These are phyloP conservation scores for Skeletonema marinoi DNA, from an alignment of 108 stramenopile genomes.

Conservation along the genomic window DNA sequence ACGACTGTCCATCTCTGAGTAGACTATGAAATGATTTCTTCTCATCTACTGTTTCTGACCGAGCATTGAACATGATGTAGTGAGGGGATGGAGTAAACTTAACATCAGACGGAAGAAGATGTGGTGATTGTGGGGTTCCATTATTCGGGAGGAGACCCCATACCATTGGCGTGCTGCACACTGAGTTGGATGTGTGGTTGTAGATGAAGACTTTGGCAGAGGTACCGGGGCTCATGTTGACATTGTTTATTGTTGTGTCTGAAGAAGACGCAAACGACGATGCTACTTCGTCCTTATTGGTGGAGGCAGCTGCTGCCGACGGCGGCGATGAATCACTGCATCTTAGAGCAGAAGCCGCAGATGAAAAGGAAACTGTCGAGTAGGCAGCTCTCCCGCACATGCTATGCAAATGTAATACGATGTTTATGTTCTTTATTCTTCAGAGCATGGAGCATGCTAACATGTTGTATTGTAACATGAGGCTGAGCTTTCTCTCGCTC, in stretches of 20 bases:
- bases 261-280: background rate
- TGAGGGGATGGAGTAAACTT: conserved; percentile 60
- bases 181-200: background rate
- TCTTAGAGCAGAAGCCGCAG: background rate
- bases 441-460: no score
- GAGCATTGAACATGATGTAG: conserved; percentile 80
- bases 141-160: conserved; percentile 80
- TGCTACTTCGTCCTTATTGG: no score
- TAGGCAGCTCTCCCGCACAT: background rate
- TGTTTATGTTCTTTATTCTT: no score
- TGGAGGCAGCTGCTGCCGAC: background rate
- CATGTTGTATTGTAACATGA: no score
- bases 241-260: background rate
- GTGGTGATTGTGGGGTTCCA: conserved; percentile 44
- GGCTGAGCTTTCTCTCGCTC: background rate
- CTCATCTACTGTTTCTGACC: conserved; percentile 71
- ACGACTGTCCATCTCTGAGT: conserved; percentile 49
- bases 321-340: background rate
- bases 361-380: background rate
- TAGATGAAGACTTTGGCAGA: conserved; percentile 8
- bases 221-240: conserved; percentile 25
- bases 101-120: conserved; percentile 43
- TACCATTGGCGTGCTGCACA: conserved; percentile 34
- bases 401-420: background rate
- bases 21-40: conserved; percentile 70